Evolutionary conservation across 805 yeast species (phyloP).

Genomic region (Starmerella kuoi): DNA sequence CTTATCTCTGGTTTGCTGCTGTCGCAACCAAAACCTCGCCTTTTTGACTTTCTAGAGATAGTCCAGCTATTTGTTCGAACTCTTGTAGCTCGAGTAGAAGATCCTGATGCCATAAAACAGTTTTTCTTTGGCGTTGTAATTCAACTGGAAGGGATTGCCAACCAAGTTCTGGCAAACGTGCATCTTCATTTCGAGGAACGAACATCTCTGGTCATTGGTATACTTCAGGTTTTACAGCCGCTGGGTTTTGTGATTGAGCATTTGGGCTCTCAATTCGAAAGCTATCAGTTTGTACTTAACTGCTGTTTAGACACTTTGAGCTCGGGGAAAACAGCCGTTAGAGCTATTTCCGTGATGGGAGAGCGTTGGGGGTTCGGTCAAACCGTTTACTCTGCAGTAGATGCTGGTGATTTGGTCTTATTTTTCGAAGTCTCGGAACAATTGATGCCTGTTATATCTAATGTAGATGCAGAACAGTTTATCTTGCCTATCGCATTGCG

Average conservation of each 20-base stretch:
- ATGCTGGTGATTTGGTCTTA: conserved; percentile 18
- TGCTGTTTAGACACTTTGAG: conserved; percentile 16
- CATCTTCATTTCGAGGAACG: not conserved
- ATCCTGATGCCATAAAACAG: conserved; percentile 9
- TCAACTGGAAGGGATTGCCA: conserved; percentile 19
- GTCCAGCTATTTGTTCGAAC: conserved; percentile 9
- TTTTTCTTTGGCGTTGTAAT: conserved; percentile 18
- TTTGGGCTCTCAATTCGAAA: conserved; percentile 17
- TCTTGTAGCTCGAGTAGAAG: conserved; percentile 1
- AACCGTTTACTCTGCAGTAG: conserved; percentile 1
- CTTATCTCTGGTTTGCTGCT: conserved; percentile 8
- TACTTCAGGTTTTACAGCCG: conserved; percentile 16
- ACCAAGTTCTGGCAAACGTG: conserved; percentile 6
- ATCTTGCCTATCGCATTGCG: conserved; percentile 14
- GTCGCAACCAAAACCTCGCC: not conserved
- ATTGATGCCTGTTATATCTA: conserved; percentile 15
- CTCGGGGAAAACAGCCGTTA: not conserved
- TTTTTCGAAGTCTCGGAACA: conserved; percentile 17
- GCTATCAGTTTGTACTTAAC: conserved; percentile 15
- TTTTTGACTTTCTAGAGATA: conserved; percentile 2
- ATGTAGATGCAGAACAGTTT: conserved; percentile 5
- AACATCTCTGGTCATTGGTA: conserved; percentile 1
- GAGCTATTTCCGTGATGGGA: conserved; percentile 6
- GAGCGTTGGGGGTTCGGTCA: conserved; percentile 12
- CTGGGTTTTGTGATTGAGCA: conserved; percentile 16